Conservation (phyloP, 1,284 basidiomycete genomes). For the Apiotrichum akiyoshidainum region DNA sequence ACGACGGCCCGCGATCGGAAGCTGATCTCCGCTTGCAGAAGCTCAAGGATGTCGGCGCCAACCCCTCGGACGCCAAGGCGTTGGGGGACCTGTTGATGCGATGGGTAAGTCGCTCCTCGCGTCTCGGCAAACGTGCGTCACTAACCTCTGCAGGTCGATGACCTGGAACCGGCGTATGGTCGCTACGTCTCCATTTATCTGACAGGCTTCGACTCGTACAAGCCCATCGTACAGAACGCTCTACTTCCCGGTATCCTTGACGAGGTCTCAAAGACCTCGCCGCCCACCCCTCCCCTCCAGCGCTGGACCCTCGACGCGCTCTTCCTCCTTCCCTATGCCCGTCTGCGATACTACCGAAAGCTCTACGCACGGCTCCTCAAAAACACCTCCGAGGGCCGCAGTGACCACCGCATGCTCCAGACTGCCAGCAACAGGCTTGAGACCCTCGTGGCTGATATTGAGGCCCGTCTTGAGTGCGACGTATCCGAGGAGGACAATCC, state of each 20-base stretch:
- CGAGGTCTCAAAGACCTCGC: constrained; percentile 64
- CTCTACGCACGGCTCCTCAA: constrained; percentile 83
- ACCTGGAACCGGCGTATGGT: constrained; percentile 81
- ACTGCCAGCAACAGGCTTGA: constrained; percentile 80
- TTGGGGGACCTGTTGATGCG: constrained; percentile 94
- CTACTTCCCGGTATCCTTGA: constrained; percentile 67
- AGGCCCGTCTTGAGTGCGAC: constrained; percentile 56
- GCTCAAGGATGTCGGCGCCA: constrained; percentile 88
- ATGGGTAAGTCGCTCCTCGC: constrained; percentile 65
- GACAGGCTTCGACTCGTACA: constrained; percentile 77
- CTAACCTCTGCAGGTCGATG: constrained; percentile 66
- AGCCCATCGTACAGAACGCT: constrained; percentile 69
- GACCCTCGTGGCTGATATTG: constrained; percentile 64
- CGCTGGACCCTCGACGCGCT: constrained; percentile 82
- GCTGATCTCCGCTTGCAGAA: constrained; percentile 57
- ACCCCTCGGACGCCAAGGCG: constrained; percentile 89
- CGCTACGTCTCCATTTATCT: constrained; percentile 72
- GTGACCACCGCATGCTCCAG: constrained; percentile 77
- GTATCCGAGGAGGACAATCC: constrained; percentile 37
- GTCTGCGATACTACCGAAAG: constrained; percentile 89
- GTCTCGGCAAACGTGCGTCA: neutral
- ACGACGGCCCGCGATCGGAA: too few relatives aligned
- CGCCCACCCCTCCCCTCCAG: constrained; percentile 54
- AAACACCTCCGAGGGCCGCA: constrained; percentile 80
- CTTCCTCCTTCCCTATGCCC: constrained; percentile 77